Conservation (phyloP, 768 basidiomycete species). For the Suillus clintonianus region DNA sequence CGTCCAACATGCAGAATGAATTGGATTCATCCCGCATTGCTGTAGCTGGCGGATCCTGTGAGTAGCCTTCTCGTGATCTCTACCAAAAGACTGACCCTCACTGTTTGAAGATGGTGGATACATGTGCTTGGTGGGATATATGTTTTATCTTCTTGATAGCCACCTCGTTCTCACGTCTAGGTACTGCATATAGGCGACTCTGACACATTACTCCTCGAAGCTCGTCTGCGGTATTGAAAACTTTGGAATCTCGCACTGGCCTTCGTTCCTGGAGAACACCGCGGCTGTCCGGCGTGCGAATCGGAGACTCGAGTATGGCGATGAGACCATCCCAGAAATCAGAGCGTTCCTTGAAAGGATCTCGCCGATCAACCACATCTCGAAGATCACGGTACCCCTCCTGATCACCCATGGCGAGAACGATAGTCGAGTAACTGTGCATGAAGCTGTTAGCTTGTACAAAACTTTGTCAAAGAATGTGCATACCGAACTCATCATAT, state of each 20-base stretch:
- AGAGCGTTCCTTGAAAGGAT: slow-evolving; percentile 40
- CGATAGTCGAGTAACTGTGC: slow-evolving; percentile 41
- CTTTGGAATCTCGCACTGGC: slow-evolving; percentile 42
- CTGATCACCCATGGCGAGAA: slow-evolving; percentile 45
- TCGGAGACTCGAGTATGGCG: slow-evolving; percentile 42
- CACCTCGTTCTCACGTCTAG: not conserved
- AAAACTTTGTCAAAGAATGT: slow-evolving; percentile 31
- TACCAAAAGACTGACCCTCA: not conserved
- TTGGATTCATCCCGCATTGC: slow-evolving; percentile 39
- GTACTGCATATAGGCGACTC: slow-evolving; percentile 32
- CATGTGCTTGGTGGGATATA: slow-evolving; percentile 38
- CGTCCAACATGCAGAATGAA: slow-evolving; percentile 32
- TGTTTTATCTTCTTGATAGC: not conserved
- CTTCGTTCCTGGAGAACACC: slow-evolving; percentile 44
- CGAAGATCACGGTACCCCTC: slow-evolving; percentile 37
- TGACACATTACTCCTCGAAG: slow-evolving; percentile 42
- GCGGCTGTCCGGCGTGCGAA: slow-evolving; percentile 36
- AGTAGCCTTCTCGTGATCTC: slow-evolving; percentile 6
- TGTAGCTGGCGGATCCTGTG: slow-evolving; percentile 45
- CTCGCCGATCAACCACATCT: slow-evolving; percentile 40
- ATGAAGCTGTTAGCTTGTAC: slow-evolving; percentile 41
- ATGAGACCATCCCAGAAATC: slow-evolving; percentile 39
- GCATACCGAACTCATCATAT: slow-evolving; percentile 38
- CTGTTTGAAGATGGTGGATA: slow-evolving; percentile 37
- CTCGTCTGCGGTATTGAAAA: slow-evolving; percentile 43